Conservation (phyloP, 1,284 basidiomycete species). For the Pyrrhoderma noxium region DNA sequence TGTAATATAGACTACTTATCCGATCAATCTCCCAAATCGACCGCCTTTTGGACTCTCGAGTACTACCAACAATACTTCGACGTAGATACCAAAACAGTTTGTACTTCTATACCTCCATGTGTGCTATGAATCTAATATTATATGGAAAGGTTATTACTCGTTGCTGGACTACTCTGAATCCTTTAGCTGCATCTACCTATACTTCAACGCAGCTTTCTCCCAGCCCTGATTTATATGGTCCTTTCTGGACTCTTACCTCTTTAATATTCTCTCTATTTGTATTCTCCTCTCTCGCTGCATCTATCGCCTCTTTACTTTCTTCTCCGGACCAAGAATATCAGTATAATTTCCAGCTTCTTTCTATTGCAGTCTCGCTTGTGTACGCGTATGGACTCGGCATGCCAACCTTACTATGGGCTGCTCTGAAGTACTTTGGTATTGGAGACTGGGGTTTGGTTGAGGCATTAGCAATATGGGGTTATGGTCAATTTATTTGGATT, state of each 20-base stretch:
- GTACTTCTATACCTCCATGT: slow-evolving; percentile 19
- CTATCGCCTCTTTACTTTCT: slow-evolving; percentile 76
- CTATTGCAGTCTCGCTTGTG: slow-evolving; percentile 74
- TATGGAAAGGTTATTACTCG: slow-evolving; percentile 58
- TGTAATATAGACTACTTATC: slow-evolving; percentile 41
- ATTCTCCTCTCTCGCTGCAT: slow-evolving; percentile 82
- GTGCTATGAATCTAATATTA: too few species aligned
- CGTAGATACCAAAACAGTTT: slow-evolving; percentile 66
- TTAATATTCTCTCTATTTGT: slow-evolving; percentile 87
- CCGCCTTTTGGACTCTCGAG: slow-evolving; percentile 67
- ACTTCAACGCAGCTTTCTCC: slow-evolving; percentile 58
- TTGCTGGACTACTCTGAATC: slow-evolving; percentile 68
- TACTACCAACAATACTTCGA: slow-evolving; percentile 80
- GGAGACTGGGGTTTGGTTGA: slow-evolving; percentile 83
- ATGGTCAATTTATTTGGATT: slow-evolving; percentile 71
- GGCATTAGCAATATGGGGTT: slow-evolving; percentile 68
- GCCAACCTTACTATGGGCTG: slow-evolving; percentile 74
- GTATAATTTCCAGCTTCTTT: slow-evolving; percentile 81
- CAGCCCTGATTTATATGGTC: slow-evolving; percentile 72
- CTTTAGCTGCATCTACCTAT: slow-evolving; percentile 45
- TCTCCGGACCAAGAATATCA: slow-evolving; percentile 48
- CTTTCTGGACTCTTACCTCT: slow-evolving; percentile 94
- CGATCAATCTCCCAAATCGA: slow-evolving; percentile 32
- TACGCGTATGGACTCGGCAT: slow-evolving; percentile 81
- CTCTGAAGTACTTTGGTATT: slow-evolving; percentile 75